phyloP scores from a whole-genome alignment of 179 eudicot genomes.

The Silene noctiflora region DNA sequence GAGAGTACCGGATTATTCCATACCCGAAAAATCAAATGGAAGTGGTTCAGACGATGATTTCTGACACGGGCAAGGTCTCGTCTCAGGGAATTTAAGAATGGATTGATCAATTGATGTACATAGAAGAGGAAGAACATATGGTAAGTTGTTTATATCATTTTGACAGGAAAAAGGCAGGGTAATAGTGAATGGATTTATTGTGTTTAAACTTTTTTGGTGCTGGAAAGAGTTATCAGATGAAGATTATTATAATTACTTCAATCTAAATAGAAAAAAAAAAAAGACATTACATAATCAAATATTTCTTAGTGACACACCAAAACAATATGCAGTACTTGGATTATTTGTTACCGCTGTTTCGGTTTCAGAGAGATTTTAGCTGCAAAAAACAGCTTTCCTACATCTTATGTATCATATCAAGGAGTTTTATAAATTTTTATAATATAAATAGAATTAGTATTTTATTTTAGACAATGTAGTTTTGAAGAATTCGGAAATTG shows the following conservation, averaged over 20 bases:
- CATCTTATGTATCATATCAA: neutral
- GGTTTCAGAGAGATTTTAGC: neutral
- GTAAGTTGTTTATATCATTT: conserved; percentile 12
- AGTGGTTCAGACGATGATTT: conserved; percentile 55
- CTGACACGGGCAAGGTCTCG: conserved; percentile 8
- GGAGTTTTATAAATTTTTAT: neutral
- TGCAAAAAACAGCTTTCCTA: neutral
- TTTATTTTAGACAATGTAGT: neutral
- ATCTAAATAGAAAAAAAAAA: neutral
- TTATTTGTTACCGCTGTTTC: neutral
- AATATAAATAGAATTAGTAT: neutral
- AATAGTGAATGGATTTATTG: conserved; percentile 17
- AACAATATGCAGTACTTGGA: neutral
- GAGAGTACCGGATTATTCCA: conserved; percentile 58
- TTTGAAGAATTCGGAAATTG: neutral
- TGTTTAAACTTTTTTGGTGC: neutral
- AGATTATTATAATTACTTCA: neutral
- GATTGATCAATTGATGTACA: conserved; percentile 15
- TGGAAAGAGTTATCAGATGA: neutral
- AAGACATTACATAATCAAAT: neutral
- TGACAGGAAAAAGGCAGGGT: conserved; percentile 3
- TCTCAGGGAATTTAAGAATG: neutral
- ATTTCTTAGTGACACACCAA: neutral
- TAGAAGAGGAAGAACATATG: conserved; percentile 25
- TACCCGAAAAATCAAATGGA: conserved; percentile 51